A percentile compares a stretch with the other conserved stretches of the same genome.
phyloP scores from a whole-genome alignment of 805 yeast species.

The Metschnikowia chrysomelidarum region DNA sequence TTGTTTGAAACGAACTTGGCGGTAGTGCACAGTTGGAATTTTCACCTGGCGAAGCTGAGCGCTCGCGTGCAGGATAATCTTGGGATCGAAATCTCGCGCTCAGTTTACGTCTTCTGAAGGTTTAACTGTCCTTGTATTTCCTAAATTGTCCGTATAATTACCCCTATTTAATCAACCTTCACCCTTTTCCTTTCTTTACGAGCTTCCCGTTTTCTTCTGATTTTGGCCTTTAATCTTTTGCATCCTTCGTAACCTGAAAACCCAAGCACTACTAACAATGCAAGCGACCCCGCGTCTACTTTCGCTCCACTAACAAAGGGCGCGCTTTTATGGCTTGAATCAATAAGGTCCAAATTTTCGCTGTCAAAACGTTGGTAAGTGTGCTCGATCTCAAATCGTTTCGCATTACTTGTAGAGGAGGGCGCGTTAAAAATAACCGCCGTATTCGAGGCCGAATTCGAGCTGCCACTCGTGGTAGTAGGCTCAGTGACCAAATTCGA shows the following conservation, averaged over 20 bases:
- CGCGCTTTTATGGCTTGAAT: too few species aligned
- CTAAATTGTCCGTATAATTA: too few species aligned
- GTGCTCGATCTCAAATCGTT: not conserved
- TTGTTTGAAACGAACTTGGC: too few species aligned
- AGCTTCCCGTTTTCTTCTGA: too few species aligned
- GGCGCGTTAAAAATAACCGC: slow-evolving; percentile 5
- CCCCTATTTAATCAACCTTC: too few species aligned
- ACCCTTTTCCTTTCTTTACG: too few species aligned
- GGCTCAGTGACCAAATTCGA: slow-evolving; percentile 7
- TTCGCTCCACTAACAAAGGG: not conserved
- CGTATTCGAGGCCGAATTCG: slow-evolving; percentile 3
- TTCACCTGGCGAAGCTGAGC: too few species aligned
- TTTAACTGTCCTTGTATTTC: too few species aligned
- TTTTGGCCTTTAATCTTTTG: slow-evolving; percentile 1
- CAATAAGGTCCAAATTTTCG: slow-evolving; percentile 3
- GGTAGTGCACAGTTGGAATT: too few species aligned
- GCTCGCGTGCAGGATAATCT: too few species aligned
- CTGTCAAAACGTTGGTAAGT: not conserved
- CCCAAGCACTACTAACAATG: slow-evolving; percentile 9
- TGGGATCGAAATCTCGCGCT: not conserved
- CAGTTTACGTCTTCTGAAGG: not conserved
- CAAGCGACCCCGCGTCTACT: slow-evolving; percentile 8
- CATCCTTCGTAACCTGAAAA: slow-evolving; percentile 3
- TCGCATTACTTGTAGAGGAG: slow-evolving; percentile 4
- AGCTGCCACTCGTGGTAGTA: slow-evolving; percentile 6